Evolutionary conservation across 1,139 yeast genomes (phyloP), one percentile per base, ranked within the genome.

Genomic region (Zygoascus hellenicus): DNA sequence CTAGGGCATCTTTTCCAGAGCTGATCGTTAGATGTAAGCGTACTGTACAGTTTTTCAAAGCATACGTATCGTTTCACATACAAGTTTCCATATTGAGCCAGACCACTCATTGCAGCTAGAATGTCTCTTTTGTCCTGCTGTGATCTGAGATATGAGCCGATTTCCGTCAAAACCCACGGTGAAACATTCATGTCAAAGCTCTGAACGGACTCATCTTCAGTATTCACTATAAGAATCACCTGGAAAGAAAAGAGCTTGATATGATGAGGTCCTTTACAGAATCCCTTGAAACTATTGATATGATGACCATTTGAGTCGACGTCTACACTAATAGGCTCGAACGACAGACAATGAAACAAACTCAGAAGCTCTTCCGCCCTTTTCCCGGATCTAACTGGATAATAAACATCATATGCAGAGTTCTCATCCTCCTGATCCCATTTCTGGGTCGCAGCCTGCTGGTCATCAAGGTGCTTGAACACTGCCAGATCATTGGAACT

Each of bases 31-130:
- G 46, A 22, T 1, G 33, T 22, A 38, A 43, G 48, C 26, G 44
- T 49, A 7, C 38, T 14, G 1, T 52, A 46, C 15, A 59, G 48
- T n/a, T 42, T 31, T 5, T 45, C 47, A 42, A 58, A 59, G 13
- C 52, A 54, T 2, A 43, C 38, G 13, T 47, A 41, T 13, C 63
- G 52, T 22, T 47, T 55, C 26, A 44, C 31, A n/a, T 45, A 42
- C 34, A 58, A 29, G 37, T 53, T 53, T 2, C 54, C 54, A 45
- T 58, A 59, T 41, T 53, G 54, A 7, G 59, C 51, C 29, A 59
- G 37, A 2, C 61, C 63, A 35, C 51, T 48, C 49, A 59, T 50
- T 11, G 54, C 53, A 26, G 45, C 45, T 26, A 51, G 49, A 9
- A 58, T 48, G 39, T 59, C 54, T 9, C 38, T 38, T 11, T 50